A percentile compares a stretch with the other conserved stretches of the same genome.
phyloP scores from a whole-genome alignment of 2,329 filamentous ascomycete species.

The Sclerotinia borealis region DNA sequence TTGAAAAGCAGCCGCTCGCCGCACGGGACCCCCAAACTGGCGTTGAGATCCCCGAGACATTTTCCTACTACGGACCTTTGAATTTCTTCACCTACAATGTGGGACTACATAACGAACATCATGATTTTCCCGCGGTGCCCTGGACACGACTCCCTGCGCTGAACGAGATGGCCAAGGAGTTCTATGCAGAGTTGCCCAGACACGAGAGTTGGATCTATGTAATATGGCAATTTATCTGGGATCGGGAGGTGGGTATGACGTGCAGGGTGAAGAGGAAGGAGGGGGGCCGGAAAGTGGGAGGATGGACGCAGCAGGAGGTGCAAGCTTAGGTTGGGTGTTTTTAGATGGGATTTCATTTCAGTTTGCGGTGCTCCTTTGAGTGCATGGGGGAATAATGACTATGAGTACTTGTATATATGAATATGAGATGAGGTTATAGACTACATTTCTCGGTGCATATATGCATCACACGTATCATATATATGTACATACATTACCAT shows the following conservation, averaged over 20 bases:
- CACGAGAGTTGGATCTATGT: slow-evolving; percentile 90
- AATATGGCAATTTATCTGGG: slow-evolving; percentile 92
- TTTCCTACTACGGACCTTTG: slow-evolving; percentile 89
- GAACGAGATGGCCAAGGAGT: slow-evolving; percentile 77
- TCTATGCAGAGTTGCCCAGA: slow-evolving; percentile 79
- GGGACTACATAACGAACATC: slow-evolving; percentile 96
- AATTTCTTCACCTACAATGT: slow-evolving; percentile 97
- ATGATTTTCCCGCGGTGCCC: slow-evolving; percentile 94
- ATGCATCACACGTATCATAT: background rate
- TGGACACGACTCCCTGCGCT: slow-evolving; percentile 82
- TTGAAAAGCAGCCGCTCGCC: slow-evolving; percentile 50
- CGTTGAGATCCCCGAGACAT: slow-evolving; percentile 77
- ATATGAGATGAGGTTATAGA: background rate
- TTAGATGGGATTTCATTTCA: background rate
- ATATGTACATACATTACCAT: background rate
- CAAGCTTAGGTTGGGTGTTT: slow-evolving; percentile 41
- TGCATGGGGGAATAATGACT: background rate
- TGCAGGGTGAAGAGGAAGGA: slow-evolving; percentile 90
- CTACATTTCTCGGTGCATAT: background rate
- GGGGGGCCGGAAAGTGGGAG: slow-evolving; percentile 58
- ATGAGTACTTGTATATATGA: background rate
- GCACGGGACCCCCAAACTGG: slow-evolving; percentile 51
- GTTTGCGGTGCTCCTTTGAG: background rate
- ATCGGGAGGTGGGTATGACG: slow-evolving; percentile 81
- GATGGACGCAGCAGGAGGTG: slow-evolving; percentile 65